Evolutionary conservation across 495 filamentous ascomycete genomes (phyloP).

Genomic region (Penicillium maclennaniae): DNA sequence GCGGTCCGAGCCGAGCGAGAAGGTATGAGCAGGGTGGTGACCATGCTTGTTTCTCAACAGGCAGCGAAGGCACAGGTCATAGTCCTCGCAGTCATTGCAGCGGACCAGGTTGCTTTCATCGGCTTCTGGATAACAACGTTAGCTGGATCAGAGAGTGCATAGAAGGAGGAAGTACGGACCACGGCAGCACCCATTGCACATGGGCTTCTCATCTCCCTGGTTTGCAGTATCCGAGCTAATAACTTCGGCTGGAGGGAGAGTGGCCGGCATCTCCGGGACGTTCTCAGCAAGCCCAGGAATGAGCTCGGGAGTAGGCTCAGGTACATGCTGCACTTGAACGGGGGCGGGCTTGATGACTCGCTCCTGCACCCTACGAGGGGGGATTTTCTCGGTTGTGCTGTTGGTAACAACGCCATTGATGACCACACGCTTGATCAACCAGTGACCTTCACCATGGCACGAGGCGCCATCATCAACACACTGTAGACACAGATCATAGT

Average conservation of each 20-base stretch:
- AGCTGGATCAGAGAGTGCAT: background rate
- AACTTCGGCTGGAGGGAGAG: background rate
- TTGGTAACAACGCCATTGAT: constrained; percentile 72
- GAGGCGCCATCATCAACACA: constrained; percentile 73
- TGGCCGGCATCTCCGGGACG: constrained; percentile 6
- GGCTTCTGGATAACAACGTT: constrained; percentile 48
- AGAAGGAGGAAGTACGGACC: constrained; percentile 44
- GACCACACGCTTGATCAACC: constrained; percentile 88
- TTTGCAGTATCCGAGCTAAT: constrained; percentile 4
- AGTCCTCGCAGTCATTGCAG: constrained; percentile 83
- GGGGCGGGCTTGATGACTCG: constrained; percentile 14
- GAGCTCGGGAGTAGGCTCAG: constrained; percentile 6
- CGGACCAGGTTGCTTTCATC: constrained; percentile 77
- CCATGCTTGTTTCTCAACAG: constrained; percentile 75
- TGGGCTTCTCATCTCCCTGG: constrained; percentile 54
- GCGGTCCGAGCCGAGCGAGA: constrained; percentile 44
- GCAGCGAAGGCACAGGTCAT: constrained; percentile 83
- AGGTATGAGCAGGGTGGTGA: constrained; percentile 86
- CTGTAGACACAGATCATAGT: constrained; percentile 85
- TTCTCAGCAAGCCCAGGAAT: background rate
- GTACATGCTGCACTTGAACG: background rate
- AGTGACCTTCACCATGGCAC: constrained; percentile 76
- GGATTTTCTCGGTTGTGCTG: constrained; percentile 77
- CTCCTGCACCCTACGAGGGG: constrained; percentile 46
- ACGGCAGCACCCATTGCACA: constrained; percentile 88